A percentile compares a stretch with the other conserved stretches of the same genome.
Conservation (phyloP, 2,329 filamentous ascomycete genomes). For the Camptophora hylomeconis region DNA sequence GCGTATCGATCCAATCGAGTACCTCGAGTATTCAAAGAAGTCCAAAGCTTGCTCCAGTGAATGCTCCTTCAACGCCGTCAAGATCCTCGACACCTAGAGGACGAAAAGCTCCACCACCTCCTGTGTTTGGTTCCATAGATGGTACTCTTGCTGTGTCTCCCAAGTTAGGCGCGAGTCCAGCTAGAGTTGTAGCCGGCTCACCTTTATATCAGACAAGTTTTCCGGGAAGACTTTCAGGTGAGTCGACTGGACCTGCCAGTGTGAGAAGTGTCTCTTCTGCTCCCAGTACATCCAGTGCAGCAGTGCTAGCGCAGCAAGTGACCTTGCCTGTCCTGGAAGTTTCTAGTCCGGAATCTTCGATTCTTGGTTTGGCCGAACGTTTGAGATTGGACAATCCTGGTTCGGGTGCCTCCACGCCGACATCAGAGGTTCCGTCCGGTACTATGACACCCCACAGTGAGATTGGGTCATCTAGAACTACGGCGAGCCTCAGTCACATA, state of each 20-base stretch:
- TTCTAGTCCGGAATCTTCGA: too few species aligned
- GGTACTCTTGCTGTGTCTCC: slow-evolving; percentile 8
- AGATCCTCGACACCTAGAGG: slow-evolving; percentile 8
- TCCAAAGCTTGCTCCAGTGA: slow-evolving; percentile 6
- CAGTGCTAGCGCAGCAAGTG: too few species aligned
- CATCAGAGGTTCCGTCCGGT: slow-evolving; percentile 10
- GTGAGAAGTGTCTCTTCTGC: too few species aligned
- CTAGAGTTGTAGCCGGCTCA: too few species aligned
- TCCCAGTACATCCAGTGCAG: too few species aligned
- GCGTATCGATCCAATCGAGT: too few species aligned
- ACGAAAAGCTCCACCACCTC: slow-evolving; percentile 5
- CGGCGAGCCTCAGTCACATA: slow-evolving; percentile 61
- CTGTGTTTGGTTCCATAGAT: slow-evolving; percentile 11
- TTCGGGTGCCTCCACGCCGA: slow-evolving; percentile 1
- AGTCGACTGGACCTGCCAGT: too few species aligned
- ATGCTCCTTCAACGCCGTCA: slow-evolving; percentile 2
- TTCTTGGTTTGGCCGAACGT: slow-evolving; percentile 7
- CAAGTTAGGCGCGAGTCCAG: too few species aligned
- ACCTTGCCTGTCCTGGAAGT: too few species aligned
- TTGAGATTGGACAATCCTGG: slow-evolving; percentile 3
- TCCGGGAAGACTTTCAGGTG: too few species aligned
- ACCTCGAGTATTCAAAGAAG: too few species aligned
- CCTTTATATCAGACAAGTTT: too few species aligned
- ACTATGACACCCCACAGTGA: slow-evolving; percentile 9
- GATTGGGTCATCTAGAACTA: slow-evolving; percentile 21